Evolutionary conservation across 2,329 filamentous ascomycete species (phyloP), one percentile per base, ranked within the genome.

Genomic region (Ophiocordyceps camponoti-floridani): DNA sequence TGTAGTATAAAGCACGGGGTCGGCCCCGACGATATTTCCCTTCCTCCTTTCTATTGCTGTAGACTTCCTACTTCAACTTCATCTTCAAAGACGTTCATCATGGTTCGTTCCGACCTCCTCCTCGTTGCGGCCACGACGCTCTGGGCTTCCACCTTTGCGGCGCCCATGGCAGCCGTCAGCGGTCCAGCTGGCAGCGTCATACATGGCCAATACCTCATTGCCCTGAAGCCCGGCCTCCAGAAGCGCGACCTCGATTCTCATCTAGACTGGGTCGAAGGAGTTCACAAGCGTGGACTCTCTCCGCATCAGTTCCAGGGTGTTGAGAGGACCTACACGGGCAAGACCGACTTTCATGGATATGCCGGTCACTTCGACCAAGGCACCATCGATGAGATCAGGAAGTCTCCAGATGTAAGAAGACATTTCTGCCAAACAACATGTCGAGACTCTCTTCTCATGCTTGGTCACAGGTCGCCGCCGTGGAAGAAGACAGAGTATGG

Each of bases 191-290:
- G 50, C 37, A 41, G 51, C 30, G 46, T 62, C 44, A 50, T 65
- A 41, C 53, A 61, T 42, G 60, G 58, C 51, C 67, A 66, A 45
- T 81, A 76, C 60, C 77, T 80, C 51, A 68, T 80, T 35, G 73
- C 79, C 43, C 77, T 78, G 59, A 74, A 78, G 58, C 61, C 62
- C 49, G 67, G 65, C 44, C 63, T 65, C 50, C 59, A 58, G 43
- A 56, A 64, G 16, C 61, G 62, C 4, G 62, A 61, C 31, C 62
- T 78, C 50, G 57, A 63, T 37, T 59, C 61, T 41, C 69, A 77
- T 54, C 55, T 74, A 50, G 54, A 56, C 41, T 68, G 64, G 51
- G 63, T 77, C 50, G 65, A 63, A n/a, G 62, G 68, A 38, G 58
- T 78, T 42, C 65, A 70, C 53, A 73, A 69, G 58, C 68, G 72